These are phyloP conservation scores for Solanum clarkiae DNA, from an alignment of 257 asterid genomes.

Conservation along the genomic window DNA sequence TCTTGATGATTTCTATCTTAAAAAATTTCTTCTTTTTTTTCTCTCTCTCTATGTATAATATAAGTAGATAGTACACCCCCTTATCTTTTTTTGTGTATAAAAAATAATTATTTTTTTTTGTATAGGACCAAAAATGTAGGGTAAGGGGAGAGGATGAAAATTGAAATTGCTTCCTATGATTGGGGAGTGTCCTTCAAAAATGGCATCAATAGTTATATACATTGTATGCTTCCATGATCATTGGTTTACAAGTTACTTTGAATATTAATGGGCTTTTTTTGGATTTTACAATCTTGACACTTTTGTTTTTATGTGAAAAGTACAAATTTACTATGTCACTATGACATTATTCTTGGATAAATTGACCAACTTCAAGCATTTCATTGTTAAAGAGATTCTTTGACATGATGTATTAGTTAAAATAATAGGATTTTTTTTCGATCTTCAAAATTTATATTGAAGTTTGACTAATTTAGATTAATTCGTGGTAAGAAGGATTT, in stretches of 20 bases:
- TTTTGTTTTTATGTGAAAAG: not conserved
- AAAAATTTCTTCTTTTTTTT: not conserved
- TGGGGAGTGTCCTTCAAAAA: slow-evolving; percentile 13
- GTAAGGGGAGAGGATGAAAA: slow-evolving; percentile 5
- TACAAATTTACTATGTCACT: not conserved
- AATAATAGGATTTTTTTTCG: not conserved
- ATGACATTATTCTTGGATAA: not conserved
- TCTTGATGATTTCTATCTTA: not conserved
- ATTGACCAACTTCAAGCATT: not conserved
- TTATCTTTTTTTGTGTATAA: not conserved
- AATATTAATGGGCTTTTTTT: not conserved
- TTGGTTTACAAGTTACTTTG: not conserved
- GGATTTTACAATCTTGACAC: not conserved
- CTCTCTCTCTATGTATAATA: not conserved
- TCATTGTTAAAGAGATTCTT: too few species aligned
- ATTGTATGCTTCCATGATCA: slow-evolving; percentile 9
- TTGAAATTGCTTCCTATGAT: slow-evolving; percentile 12
- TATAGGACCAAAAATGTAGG: slow-evolving; percentile 17
- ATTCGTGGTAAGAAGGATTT: too few species aligned
- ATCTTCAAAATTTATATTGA: too few species aligned
- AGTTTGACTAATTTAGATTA: too few species aligned
- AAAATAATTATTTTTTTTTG: not conserved
- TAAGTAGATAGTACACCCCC: not conserved
- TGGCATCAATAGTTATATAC: slow-evolving; percentile 9
- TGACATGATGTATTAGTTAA: not conserved